Evolutionary conservation across 1,284 basidiomycete species (phyloP).

Genomic region (Heterobasidion occidentale): DNA sequence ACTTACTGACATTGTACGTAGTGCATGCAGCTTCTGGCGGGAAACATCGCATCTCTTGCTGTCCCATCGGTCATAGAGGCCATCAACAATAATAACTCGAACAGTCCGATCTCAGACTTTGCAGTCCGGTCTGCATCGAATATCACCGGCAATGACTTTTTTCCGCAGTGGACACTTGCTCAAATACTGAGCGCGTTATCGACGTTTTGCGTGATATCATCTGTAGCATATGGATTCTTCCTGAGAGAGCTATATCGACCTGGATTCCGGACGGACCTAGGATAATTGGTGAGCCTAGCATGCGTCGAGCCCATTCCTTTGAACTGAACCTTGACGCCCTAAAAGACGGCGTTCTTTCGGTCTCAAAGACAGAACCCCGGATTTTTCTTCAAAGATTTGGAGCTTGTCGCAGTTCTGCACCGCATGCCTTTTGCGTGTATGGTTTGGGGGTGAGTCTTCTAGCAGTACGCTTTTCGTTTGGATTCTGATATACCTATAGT

Average conservation of each 20-base stretch:
- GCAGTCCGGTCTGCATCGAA: not conserved
- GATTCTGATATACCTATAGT: not conserved
- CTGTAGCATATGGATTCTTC: not conserved
- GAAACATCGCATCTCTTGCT: not conserved
- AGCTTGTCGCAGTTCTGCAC: not conserved
- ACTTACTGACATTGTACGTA: not conserved
- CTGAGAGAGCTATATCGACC: not conserved
- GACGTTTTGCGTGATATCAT: not conserved
- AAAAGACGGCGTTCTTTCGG: not conserved
- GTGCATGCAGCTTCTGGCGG: not conserved
- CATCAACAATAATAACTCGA: not conserved
- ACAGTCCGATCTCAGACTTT: not conserved
- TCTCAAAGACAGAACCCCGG: not conserved
- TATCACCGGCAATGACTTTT: not conserved
- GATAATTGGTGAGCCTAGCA: not conserved
- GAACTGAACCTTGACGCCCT: not conserved
- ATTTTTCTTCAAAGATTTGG: not conserved
- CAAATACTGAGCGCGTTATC: not conserved
- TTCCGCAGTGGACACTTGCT: not conserved
- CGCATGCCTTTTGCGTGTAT: not conserved
- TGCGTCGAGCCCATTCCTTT: not conserved
- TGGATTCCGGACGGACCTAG: not conserved
- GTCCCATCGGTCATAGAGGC: conserved; percentile 3
- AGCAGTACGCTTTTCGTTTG: not conserved
- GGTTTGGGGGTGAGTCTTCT: not conserved